Evolutionary conservation across 2,329 filamentous ascomycete genomes (phyloP).

Genomic region (Aspergillus versicolor): DNA sequence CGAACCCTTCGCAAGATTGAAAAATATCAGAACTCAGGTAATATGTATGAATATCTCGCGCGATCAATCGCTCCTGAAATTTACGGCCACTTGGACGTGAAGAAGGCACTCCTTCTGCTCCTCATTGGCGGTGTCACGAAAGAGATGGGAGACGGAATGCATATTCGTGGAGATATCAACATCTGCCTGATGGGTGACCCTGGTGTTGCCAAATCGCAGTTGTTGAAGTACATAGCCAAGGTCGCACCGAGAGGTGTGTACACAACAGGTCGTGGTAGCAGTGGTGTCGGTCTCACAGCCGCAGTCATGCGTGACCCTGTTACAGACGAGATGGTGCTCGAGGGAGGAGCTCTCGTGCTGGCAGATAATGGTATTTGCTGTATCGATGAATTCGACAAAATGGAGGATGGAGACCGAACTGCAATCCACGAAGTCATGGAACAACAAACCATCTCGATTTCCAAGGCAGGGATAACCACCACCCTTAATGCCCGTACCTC

Average conservation of each 20-base stretch:
- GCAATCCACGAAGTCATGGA: slow-evolving; percentile 88
- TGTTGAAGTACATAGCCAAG: slow-evolving; percentile 98
- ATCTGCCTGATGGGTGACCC: slow-evolving; percentile 99
- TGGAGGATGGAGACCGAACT: slow-evolving; percentile 75
- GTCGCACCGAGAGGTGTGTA: slow-evolving; percentile 90
- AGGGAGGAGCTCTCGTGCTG: slow-evolving; percentile 75
- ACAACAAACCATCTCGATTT: slow-evolving; percentile 80
- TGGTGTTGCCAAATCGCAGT: slow-evolving; percentile 97
- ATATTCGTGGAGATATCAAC: slow-evolving; percentile 98
- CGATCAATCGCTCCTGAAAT: slow-evolving; percentile 98
- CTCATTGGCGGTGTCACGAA: slow-evolving; percentile 96
- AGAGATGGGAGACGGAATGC: slow-evolving; percentile 96
- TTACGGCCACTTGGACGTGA: slow-evolving; percentile 92
- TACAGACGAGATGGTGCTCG: slow-evolving; percentile 74
- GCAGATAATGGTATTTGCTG: slow-evolving; percentile 82
- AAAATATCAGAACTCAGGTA: slow-evolving; percentile 77
- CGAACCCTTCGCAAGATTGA: slow-evolving; percentile 80
- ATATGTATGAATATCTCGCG: slow-evolving; percentile 92
- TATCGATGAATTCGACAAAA: slow-evolving; percentile 85
- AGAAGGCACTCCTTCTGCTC: slow-evolving; percentile 93
- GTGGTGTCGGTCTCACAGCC: slow-evolving; percentile 76
- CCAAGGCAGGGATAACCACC: slow-evolving; percentile 92
- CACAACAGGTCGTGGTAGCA: slow-evolving; percentile 78
- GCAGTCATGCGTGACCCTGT: slow-evolving; percentile 80
- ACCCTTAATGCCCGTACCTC: slow-evolving; percentile 95